phyloP scores from a whole-genome alignment of 257 asterid genomes.

The Sherardia arvensis region DNA sequence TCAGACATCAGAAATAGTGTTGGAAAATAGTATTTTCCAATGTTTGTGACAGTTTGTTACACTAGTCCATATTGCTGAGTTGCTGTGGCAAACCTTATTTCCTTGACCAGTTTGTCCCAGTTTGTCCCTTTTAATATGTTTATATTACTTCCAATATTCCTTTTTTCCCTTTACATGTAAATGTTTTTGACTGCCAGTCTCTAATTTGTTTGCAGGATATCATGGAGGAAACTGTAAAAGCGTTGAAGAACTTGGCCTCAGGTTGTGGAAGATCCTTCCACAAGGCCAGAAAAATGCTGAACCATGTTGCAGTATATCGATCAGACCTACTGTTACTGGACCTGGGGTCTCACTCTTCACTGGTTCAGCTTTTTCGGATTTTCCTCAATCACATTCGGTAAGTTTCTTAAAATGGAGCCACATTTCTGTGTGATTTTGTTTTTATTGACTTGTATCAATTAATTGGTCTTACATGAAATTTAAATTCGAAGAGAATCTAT shows the following conservation, averaged over 20 bases:
- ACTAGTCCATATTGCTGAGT: no score
- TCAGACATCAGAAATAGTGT: no score
- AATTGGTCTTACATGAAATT: not conserved
- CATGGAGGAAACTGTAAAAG: not conserved
- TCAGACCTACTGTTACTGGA: slow-evolving; percentile 24
- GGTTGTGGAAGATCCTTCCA: not conserved
- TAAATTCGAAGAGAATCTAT: not conserved
- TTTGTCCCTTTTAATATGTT: no score
- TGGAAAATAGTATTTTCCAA: no score
- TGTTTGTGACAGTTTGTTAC: no score
- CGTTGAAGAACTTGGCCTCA: not conserved
- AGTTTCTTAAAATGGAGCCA: slow-evolving; percentile 2
- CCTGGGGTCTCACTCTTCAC: slow-evolving; percentile 19
- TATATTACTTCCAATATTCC: no score
- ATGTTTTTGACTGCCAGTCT: not conserved
- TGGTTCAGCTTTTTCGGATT: slow-evolving; percentile 18
- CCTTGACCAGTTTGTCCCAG: no score
- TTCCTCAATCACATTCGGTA: slow-evolving; percentile 23
- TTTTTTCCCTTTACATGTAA: not conserved
- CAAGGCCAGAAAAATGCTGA: not conserved
- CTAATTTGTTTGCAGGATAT: not conserved
- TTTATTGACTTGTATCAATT: not conserved
- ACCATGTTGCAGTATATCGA: slow-evolving; percentile 20
- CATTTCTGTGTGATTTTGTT: not conserved
- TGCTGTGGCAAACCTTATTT: no score